Conservation (phyloP, 257 asterid species). For the Nicotiana tabacum region DNA sequence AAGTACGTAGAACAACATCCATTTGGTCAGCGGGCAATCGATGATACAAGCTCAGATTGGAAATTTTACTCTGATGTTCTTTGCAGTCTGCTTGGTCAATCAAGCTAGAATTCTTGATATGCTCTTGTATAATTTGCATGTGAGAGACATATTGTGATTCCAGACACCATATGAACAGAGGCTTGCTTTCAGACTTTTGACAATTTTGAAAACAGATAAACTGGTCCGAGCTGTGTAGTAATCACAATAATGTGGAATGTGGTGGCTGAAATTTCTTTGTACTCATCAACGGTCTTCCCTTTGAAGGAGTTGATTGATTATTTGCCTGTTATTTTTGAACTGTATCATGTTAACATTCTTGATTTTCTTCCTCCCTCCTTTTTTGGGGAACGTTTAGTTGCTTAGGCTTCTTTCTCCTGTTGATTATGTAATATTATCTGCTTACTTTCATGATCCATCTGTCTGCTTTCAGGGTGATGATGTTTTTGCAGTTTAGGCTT, state of each 20-base stretch:
- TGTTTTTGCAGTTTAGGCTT: neutral
- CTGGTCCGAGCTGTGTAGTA: neutral
- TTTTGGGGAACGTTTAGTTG: neutral
- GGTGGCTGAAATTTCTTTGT: neutral
- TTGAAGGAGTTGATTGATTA: neutral
- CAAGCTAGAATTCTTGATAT: neutral
- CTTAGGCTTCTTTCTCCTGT: neutral
- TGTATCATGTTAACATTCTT: neutral
- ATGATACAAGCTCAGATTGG: slow-evolving; percentile 50
- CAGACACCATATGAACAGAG: neutral
- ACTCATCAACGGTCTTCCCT: neutral
- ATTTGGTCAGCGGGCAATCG: slow-evolving; percentile 68
- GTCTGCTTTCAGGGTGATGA: neutral
- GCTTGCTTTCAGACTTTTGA: neutral
- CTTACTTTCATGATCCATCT: neutral
- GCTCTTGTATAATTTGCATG: neutral
- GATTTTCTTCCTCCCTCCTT: neutral
- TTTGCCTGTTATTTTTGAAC: neutral
- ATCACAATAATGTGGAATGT: neutral
- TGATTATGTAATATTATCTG: neutral
- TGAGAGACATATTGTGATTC: neutral
- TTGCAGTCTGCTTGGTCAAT: slow-evolving; percentile 19
- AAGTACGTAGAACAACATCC: slow-evolving; percentile 59
- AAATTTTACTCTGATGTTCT: slow-evolving; percentile 60
- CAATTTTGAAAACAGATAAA: neutral